Percentiles rank a stretch among this genome's conserved stretches.
Conservation (phyloP, 306 rosid species). For the Castanospermum australe region DNA sequence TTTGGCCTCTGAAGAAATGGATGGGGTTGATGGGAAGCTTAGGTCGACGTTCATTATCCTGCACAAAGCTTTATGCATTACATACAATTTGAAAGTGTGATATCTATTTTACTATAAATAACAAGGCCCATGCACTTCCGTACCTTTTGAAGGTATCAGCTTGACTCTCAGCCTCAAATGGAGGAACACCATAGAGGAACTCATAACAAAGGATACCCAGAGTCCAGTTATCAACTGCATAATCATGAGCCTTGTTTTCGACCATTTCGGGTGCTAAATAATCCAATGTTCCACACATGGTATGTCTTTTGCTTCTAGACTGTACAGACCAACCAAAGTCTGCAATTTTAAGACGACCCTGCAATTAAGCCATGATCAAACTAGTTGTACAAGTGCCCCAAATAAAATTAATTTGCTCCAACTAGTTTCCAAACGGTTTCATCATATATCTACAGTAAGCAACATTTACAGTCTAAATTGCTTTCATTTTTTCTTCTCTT, state of each 20-base stretch:
- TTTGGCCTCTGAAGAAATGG: slow-evolving; percentile 65
- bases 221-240: slow-evolving; percentile 91
- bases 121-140: neutral
- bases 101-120: neutral
- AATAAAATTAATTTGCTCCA: neutral
- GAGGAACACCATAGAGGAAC: slow-evolving; percentile 84
- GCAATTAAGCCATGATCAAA: slow-evolving; percentile 12
- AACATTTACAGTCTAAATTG: neutral
- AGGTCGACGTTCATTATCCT: slow-evolving; percentile 76
- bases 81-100: neutral
- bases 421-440: neutral
- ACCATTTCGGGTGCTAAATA: slow-evolving; percentile 95
- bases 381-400: neutral
- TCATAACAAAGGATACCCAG: slow-evolving; percentile 86
- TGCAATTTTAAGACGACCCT: slow-evolving; percentile 91
- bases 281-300: slow-evolving; percentile 95
- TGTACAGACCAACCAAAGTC: slow-evolving; percentile 98
- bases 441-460: neutral
- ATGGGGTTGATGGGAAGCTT: slow-evolving; percentile 60
- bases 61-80: slow-evolving; percentile 21
- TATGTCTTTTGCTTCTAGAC: slow-evolving; percentile 70
- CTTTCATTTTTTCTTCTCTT: neutral
- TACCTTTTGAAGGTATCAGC: slow-evolving; percentile 78
- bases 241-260: slow-evolving; percentile 81
- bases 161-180: slow-evolving; percentile 91